Evolutionary conservation across 2,329 filamentous ascomycete species (phyloP).

Genomic region (Microcyclosporella mali): DNA sequence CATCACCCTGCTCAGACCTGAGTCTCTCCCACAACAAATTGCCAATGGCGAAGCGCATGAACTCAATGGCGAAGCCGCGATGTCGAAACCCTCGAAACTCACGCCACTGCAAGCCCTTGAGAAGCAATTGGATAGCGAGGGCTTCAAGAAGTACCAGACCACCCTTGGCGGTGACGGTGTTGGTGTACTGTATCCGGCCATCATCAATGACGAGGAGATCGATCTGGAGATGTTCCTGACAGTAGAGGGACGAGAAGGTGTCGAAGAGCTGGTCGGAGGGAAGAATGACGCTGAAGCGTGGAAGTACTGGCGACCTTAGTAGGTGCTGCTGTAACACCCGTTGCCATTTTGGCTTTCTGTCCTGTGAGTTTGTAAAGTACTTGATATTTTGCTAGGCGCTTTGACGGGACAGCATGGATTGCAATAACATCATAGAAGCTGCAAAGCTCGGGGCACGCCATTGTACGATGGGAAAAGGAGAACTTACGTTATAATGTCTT

Average conservation of each 20-base stretch:
- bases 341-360: no score
- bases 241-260: conserved; percentile 74
- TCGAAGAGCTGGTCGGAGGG: conserved; percentile 74
- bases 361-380: no score
- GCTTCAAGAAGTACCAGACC: conserved; percentile 79
- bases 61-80: conserved; percentile 13
- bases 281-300: conserved; percentile 27
- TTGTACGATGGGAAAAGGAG: no score
- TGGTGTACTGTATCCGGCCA: conserved; percentile 87
- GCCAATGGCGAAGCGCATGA: conserved; percentile 1
- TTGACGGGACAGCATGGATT: no score
- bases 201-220: conserved; percentile 89
- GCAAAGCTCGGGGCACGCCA: no score
- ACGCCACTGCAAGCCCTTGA: conserved; percentile 54
- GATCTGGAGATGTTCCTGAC: conserved; percentile 82
- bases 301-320: conserved; percentile 34
- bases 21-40: conserved; percentile 24
- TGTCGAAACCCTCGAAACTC: not conserved
- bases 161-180: conserved; percentile 90
- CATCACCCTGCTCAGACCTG: conserved; percentile 78
- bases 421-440: no score
- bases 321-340: not conserved
- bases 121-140: conserved; percentile 49
- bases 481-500: no score
- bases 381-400: no score